These are phyloP conservation scores for Annona cherimola DNA, from an alignment of 164 flowering plant species.

Conservation along the genomic window DNA sequence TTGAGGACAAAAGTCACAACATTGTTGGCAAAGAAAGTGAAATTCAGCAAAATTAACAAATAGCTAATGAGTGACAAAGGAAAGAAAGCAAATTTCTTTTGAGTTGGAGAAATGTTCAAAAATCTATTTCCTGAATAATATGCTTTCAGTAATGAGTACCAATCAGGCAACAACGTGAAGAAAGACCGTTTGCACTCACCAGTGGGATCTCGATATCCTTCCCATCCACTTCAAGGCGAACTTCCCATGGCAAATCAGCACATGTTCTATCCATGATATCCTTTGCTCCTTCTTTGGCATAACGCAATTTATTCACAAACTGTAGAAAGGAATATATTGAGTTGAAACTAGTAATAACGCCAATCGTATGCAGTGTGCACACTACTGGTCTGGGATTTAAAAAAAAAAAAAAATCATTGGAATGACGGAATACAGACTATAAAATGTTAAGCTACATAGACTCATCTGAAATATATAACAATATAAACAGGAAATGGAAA, in stretches of 20 bases:
- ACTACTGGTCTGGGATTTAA: background rate
- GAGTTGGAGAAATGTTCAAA: background rate
- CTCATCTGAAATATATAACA: too few relatives aligned
- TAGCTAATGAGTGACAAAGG: background rate
- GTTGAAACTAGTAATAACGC: background rate
- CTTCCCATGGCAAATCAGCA: slow-evolving; percentile 73
- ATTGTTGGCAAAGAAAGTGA: too few relatives aligned
- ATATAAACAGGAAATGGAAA: too few relatives aligned
- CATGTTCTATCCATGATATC: slow-evolving; percentile 77
- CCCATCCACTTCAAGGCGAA: slow-evolving; percentile 76
- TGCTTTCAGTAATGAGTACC: background rate
- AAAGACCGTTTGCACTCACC: slow-evolving; percentile 25
- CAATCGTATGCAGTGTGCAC: background rate
- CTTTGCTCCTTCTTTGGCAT: slow-evolving; percentile 79
- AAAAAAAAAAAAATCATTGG: background rate
- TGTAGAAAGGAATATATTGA: slow-evolving; percentile 17
- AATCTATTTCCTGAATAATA: background rate
- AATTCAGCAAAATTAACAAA: background rate
- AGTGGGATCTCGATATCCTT: slow-evolving; percentile 48
- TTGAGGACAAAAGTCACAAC: too few relatives aligned
- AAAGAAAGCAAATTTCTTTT: background rate
- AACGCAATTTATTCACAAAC: slow-evolving; percentile 74
- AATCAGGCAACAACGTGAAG: background rate
- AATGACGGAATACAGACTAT: background rate
- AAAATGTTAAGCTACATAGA: background rate